Conservation (phyloP, 2,329 filamentous ascomycete species). For the Penicillium brasilianum region DNA sequence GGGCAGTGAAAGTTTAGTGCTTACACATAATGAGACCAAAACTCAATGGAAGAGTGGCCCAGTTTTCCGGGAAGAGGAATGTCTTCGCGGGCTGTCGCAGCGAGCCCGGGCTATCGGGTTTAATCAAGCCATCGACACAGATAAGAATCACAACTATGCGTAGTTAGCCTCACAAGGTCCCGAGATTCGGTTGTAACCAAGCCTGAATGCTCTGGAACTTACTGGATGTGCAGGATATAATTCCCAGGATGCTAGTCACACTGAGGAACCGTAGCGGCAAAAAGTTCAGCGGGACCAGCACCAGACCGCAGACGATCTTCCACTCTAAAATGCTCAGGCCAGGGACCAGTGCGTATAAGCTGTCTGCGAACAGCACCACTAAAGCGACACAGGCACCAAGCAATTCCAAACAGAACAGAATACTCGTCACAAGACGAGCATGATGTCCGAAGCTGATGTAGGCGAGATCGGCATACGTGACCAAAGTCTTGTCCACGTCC, state of each 20-base stretch:
- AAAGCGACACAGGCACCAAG: conserved; percentile 87
- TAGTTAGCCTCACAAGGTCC: conserved; percentile 43
- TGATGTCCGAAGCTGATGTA: conserved; percentile 86
- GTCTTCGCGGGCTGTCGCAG: conserved; percentile 79
- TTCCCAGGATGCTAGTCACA: conserved; percentile 91
- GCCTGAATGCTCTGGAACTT: conserved; percentile 53
- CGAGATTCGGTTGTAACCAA: too few species aligned
- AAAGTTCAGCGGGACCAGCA: conserved; percentile 83
- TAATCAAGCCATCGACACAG: conserved; percentile 83
- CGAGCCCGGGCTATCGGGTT: conserved; percentile 78
- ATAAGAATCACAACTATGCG: conserved; percentile 77
- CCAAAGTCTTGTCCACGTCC: conserved; percentile 80
- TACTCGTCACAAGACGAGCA: conserved; percentile 79
- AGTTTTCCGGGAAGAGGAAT: conserved; percentile 81
- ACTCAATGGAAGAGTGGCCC: conserved; percentile 83
- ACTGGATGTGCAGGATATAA: conserved; percentile 87
- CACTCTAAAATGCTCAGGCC: conserved; percentile 71
- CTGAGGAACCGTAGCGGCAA: conserved; percentile 81
- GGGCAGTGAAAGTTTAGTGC: conserved; percentile 24
- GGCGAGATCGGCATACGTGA: conserved; percentile 93
- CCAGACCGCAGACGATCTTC: conserved; percentile 81
- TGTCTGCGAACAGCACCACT: conserved; percentile 92
- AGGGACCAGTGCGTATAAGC: conserved; percentile 77
- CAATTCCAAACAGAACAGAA: conserved; percentile 87
- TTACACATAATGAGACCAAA: conserved; percentile 85